Percentiles rank a stretch among this genome's conserved stretches.
These are phyloP conservation scores for Penicillium dipodomyicola DNA, from an alignment of 495 filamentous ascomycete species.

Conservation along the genomic window DNA sequence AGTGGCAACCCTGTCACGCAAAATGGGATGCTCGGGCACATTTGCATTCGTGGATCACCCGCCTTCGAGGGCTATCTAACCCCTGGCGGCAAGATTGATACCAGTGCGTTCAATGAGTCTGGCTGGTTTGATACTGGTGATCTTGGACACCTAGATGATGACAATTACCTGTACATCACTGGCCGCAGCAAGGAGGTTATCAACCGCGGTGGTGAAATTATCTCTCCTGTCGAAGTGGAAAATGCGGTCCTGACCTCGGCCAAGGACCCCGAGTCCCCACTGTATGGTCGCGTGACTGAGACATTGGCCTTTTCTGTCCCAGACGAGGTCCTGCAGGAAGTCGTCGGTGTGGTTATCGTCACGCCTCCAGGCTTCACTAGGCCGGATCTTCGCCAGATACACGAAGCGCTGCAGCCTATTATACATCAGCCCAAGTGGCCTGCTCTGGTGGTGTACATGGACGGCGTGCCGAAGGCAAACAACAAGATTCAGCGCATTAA, in stretches of 20 bases:
- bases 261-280: conserved; percentile 26
- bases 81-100: conserved; percentile 30
- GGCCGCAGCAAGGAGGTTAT: conserved; percentile 76
- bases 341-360: conserved; percentile 43
- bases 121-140: conserved; percentile 53
- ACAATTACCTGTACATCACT: conserved; percentile 67
- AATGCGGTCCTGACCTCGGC: conserved; percentile 60
- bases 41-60: conserved; percentile 44
- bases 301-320: conserved; percentile 43
- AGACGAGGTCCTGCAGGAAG: conserved; percentile 45
- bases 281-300: conserved; percentile 34
- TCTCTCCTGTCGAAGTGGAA: conserved; percentile 76
- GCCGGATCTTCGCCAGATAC: conserved; percentile 36
- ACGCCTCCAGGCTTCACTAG: conserved; percentile 28
- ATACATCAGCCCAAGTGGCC: conserved; percentile 45
- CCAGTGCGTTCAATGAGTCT: conserved; percentile 33
- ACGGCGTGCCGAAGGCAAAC: conserved; percentile 41
- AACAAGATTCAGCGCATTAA: conserved; percentile 47
- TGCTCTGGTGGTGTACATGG: conserved; percentile 42
- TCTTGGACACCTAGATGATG: conserved; percentile 47
- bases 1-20: conserved; percentile 15
- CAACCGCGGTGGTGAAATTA: conserved; percentile 78
- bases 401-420: conserved; percentile 31
- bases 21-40: conserved; percentile 32
- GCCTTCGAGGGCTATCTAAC: conserved; percentile 45